Evolutionary conservation across 1,284 basidiomycete species (phyloP).

Genomic region (Cryptococcus sp.): DNA sequence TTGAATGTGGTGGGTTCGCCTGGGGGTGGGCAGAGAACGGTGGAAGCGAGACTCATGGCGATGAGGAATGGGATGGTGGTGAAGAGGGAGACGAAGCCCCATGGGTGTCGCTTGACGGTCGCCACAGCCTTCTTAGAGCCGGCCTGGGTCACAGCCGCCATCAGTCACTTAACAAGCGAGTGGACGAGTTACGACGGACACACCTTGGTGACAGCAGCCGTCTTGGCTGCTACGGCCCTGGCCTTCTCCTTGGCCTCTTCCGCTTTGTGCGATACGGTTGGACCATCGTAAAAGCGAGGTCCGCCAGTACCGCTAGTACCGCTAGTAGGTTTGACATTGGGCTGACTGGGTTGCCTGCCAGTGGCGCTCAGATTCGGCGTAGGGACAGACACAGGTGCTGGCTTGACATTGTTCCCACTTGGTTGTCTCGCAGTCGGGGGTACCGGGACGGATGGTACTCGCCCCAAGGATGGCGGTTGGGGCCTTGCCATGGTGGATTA

Average conservation of each 20-base stretch:
- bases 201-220: slow-evolving; percentile 32
- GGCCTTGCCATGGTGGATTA: too few species aligned
- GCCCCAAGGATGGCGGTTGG: not conserved
- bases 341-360: slow-evolving; percentile 9
- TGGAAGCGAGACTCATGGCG: slow-evolving; percentile 44
- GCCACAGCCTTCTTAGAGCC: slow-evolving; percentile 23
- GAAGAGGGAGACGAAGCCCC: slow-evolving; percentile 36
- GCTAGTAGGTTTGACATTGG: slow-evolving; percentile 4
- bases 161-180: not conserved
- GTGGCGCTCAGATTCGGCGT: not conserved
- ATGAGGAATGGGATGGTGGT: slow-evolving; percentile 44
- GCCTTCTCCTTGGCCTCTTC: slow-evolving; percentile 15
- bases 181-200: not conserved
- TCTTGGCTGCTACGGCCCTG: slow-evolving; percentile 19
- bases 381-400: not conserved
- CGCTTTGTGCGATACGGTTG: slow-evolving; percentile 25
- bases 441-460: slow-evolving; percentile 12
- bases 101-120: slow-evolving; percentile 31
- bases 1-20: slow-evolving; percentile 28
- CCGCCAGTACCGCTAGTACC: slow-evolving; percentile 1
- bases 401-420: not conserved
- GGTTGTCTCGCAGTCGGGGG: slow-evolving; percentile 15
- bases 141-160: slow-evolving; percentile 9
- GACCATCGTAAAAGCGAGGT: slow-evolving; percentile 27
- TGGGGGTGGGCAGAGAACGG: slow-evolving; percentile 46